phyloP scores from a whole-genome alignment of 1,284 basidiomycete genomes.

The Phlebopus sp. region DNA sequence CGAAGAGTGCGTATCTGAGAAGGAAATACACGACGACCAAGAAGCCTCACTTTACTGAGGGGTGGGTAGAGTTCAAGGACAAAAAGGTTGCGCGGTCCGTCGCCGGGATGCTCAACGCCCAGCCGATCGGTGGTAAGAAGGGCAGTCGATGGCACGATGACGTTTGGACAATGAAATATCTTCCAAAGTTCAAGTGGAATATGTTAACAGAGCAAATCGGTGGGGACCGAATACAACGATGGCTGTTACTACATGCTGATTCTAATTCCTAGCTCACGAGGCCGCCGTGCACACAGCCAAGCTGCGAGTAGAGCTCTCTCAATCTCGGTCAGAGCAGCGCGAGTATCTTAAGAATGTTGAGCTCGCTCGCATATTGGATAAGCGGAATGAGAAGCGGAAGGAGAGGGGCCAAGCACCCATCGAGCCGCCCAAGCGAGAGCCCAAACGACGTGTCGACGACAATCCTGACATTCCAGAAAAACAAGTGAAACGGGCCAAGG shows the following conservation, averaged over 20 bases:
- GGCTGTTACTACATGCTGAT: conserved; percentile 8
- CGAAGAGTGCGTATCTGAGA: conserved; percentile 74
- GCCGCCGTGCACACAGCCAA: conserved; percentile 85
- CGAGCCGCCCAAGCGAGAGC: conserved; percentile 15
- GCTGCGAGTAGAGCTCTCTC: conserved; percentile 86
- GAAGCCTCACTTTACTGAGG: conserved; percentile 87
- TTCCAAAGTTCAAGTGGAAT: conserved; percentile 98
- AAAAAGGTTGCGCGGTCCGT: conserved; percentile 89
- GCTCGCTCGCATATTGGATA: conserved; percentile 86
- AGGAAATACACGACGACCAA: conserved; percentile 79
- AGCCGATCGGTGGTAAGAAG: conserved; percentile 94
- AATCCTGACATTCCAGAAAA: conserved; percentile 17
- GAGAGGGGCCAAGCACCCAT: conserved; percentile 47
- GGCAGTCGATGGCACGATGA: conserved; percentile 92
- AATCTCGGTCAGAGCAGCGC: conserved; percentile 85
- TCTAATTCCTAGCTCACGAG: conserved; percentile 73
- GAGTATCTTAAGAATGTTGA: conserved; percentile 96
- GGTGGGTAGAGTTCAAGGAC: conserved; percentile 97
- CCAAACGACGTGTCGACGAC: conserved; percentile 24
- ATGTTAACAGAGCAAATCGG: conserved; percentile 99
- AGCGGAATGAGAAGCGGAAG: conserved; percentile 74
- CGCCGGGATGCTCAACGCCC: conserved; percentile 94
- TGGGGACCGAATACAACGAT: conserved; percentile 43
- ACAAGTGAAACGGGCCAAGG: conserved; percentile 16
- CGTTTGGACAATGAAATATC: conserved; percentile 99